phyloP scores from a whole-genome alignment of 1,284 basidiomycete genomes.

The Trametes sp. region DNA sequence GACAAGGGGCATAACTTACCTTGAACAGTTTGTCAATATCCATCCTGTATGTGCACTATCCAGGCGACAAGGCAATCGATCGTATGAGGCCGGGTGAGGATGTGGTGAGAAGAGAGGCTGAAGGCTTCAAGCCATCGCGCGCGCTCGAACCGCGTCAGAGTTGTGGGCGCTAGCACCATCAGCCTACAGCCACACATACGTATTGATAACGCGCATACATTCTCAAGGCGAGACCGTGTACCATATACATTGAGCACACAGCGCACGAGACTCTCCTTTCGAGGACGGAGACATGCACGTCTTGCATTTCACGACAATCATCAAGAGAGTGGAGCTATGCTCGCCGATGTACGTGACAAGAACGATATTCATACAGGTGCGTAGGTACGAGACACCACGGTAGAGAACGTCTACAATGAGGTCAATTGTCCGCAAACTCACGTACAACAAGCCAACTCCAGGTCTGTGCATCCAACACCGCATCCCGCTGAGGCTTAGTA shows the following conservation, averaged over 20 bases:
- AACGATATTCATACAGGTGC: not conserved
- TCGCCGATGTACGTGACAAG: too few species aligned
- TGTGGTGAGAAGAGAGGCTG: conserved; percentile 14
- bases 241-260: too few species aligned
- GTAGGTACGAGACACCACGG: not conserved
- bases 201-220: too few species aligned
- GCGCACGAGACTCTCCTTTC: too few species aligned
- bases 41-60: conserved; percentile 51
- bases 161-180: not conserved
- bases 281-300: too few species aligned
- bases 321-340: too few species aligned
- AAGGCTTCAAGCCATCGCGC: not conserved
- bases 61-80: conserved; percentile 12
- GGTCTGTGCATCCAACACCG: not conserved
- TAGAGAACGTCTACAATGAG: not conserved
- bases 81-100: too few species aligned
- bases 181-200: too few species aligned
- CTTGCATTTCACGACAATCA: too few species aligned
- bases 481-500: conserved; percentile 51
- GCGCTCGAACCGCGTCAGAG: not conserved
- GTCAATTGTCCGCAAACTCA: conserved; percentile 2
- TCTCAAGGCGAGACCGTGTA: too few species aligned
- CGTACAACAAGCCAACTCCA: not conserved
- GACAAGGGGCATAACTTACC: conserved; percentile 47
- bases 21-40: conserved; percentile 87